Evolutionary conservation across 306 rosid species (phyloP), one percentile per base, ranked within the genome.

Genomic region (Dalbergia cultrata): DNA sequence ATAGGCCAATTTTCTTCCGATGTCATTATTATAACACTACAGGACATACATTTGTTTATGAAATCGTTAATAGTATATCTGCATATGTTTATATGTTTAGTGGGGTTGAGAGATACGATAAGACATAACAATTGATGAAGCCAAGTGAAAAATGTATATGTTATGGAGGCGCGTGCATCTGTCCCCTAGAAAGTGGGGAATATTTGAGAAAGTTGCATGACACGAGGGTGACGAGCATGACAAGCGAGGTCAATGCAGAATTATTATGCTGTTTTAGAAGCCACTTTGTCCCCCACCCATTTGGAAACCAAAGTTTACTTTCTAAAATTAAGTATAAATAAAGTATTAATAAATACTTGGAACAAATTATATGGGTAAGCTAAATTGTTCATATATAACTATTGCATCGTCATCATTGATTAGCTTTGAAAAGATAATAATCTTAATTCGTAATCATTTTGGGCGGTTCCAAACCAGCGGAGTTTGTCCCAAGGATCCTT

Each of bases 401-500:
- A 52, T 7, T 33, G 77, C 68, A 78, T 81, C 21, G 21, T 52
- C 63, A 54, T 58, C 17, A 77, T 50, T 57, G n/a, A 16, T 37
- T 53, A 26, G 31, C n/a, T 22, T 2, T 11, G 18, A 5, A 63
- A 71, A 54, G 12, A 5, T 12, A 47, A 47, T 47, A 35, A 60
- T 61, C n/a, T 52, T 26, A 67, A n/a, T 72, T 81, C 44, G 44
- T 65, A 71, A 52, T 70, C 64, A 35, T 26, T 69, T 52, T 81
- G 89, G 92, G 56, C 92, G 86, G 92, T 82, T 90, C 84, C 89
- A 72, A 90, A 86, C 37, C 59, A n/a, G 70, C 53, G 74, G 33
- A 63, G 60, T 65, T 81, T 45, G 35, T 21, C 34, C 52, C 14
- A 71, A n/a, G 56, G 77, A 63, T 71, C 85, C 73, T 54, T 26